phyloP scores from a whole-genome alignment of 2,329 filamentous ascomycete species.

The Botrytis sinoallii region DNA sequence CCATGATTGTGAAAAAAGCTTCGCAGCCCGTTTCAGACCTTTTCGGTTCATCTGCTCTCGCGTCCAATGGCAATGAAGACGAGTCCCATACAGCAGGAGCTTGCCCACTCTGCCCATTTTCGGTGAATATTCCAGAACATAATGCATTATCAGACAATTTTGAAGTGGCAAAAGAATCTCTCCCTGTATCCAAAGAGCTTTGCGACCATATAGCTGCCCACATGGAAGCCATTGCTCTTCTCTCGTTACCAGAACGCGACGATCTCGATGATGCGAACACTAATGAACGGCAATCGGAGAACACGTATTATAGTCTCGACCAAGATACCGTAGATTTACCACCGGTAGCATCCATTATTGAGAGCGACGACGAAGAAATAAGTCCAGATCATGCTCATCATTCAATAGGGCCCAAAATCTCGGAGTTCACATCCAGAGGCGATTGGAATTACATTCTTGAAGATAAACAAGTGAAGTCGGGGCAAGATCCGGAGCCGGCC shows the following conservation, averaged over 20 bases:
- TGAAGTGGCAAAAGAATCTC: background rate
- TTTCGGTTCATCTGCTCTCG: background rate
- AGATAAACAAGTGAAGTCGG: background rate
- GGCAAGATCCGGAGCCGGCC: background rate
- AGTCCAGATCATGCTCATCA: background rate
- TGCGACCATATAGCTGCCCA: slow-evolving; percentile 3
- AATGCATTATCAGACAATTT: background rate
- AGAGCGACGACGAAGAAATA: background rate
- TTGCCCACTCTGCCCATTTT: slow-evolving; percentile 6
- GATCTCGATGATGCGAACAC: slow-evolving; percentile 1
- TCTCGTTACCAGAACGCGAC: slow-evolving; percentile 10
- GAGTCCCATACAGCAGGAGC: background rate
- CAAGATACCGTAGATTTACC: background rate
- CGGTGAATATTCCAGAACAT: background rate
- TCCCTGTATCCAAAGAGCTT: background rate
- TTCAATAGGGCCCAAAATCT: background rate
- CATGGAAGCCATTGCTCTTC: slow-evolving; percentile 7
- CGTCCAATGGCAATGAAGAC: background rate
- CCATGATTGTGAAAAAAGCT: background rate
- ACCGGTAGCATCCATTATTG: background rate
- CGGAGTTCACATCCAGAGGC: background rate
- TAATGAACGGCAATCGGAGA: slow-evolving; percentile 7
- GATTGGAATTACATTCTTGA: background rate
- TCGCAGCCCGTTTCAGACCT: background rate
- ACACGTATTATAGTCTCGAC: background rate